Evolutionary conservation across 176 grass and related monocot species (phyloP).

Genomic region (Musa troglodytarum): DNA sequence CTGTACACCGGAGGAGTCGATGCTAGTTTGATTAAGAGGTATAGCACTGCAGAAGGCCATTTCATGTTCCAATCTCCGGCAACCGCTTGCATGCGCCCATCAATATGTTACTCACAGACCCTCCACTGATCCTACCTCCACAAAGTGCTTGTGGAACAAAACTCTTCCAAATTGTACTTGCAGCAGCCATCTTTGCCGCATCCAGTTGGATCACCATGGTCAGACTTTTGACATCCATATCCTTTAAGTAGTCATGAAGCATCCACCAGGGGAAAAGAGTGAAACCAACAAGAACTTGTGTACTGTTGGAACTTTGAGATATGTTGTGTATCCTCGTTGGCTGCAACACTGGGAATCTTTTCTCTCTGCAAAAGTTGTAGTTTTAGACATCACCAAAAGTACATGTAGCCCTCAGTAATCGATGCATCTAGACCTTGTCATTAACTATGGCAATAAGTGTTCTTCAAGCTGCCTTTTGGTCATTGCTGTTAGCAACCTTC

Average conservation of each 20-base stretch:
- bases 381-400: neutral
- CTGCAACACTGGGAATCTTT: too few relatives aligned
- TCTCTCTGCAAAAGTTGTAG: neutral
- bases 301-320: too few relatives aligned
- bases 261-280: too few relatives aligned
- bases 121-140: constrained; percentile 8
- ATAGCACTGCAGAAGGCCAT: constrained; percentile 18
- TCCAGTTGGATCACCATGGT: neutral
- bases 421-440: neutral
- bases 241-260: too few relatives aligned
- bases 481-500: too few relatives aligned
- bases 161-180: neutral
- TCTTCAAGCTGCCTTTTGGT: too few relatives aligned
- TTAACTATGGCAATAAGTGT: too few relatives aligned
- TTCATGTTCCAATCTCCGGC: constrained; percentile 36
- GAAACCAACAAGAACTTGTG: too few relatives aligned
- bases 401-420: neutral
- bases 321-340: too few relatives aligned
- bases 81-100: constrained; percentile 32
- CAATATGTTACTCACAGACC: constrained; percentile 43
- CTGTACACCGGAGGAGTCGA: constrained; percentile 35
- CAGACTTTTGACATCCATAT: neutral
- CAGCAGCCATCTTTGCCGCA: neutral
- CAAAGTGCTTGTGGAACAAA: neutral
- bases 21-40: constrained; percentile 37